phyloP scores from a whole-genome alignment of 352 stramenopile genomes.

The Stephanocyclus meneghinianus region DNA sequence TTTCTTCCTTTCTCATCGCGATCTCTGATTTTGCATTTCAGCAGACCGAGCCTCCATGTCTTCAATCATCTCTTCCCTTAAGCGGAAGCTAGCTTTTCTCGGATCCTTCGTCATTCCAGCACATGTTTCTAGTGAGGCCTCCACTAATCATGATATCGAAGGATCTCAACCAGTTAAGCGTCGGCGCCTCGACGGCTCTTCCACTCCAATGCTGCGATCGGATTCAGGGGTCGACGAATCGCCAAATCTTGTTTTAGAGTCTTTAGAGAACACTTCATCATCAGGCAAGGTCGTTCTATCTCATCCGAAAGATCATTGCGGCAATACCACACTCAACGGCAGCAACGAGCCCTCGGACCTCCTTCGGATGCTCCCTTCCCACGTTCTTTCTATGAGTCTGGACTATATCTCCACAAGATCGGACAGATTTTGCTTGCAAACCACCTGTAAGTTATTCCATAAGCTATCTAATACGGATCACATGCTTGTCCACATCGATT shows the following conservation, averaged over 20 bases:
- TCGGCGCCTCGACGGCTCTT: not conserved
- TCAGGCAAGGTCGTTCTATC: not conserved
- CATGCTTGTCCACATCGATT: constrained; percentile 60
- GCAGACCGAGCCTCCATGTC: constrained; percentile 1
- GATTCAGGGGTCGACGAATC: constrained; percentile 1
- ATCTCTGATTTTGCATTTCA: too few relatives aligned
- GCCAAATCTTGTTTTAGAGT: constrained; percentile 13
- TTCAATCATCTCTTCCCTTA: constrained; percentile 32
- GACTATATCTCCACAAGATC: constrained; percentile 54
- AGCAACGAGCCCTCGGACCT: constrained; percentile 9
- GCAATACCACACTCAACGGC: not conserved
- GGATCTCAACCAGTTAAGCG: constrained; percentile 5
- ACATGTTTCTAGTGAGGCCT: not conserved
- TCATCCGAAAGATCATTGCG: constrained; percentile 8
- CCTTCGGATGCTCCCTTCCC: constrained; percentile 45
- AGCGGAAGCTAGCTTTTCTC: constrained; percentile 36
- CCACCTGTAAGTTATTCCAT: constrained; percentile 58
- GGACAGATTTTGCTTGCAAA: constrained; percentile 63
- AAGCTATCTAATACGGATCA: constrained; percentile 59
- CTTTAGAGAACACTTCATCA: not conserved
- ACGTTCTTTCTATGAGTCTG: constrained; percentile 64
- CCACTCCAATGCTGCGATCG: constrained; percentile 3
- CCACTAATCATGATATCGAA: not conserved
- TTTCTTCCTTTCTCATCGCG: too few relatives aligned
- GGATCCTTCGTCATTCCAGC: not conserved